Evolutionary conservation across 805 yeast species (phyloP), one percentile per base, ranked within the genome.

Genomic region (Blastobotrys muscicola): DNA sequence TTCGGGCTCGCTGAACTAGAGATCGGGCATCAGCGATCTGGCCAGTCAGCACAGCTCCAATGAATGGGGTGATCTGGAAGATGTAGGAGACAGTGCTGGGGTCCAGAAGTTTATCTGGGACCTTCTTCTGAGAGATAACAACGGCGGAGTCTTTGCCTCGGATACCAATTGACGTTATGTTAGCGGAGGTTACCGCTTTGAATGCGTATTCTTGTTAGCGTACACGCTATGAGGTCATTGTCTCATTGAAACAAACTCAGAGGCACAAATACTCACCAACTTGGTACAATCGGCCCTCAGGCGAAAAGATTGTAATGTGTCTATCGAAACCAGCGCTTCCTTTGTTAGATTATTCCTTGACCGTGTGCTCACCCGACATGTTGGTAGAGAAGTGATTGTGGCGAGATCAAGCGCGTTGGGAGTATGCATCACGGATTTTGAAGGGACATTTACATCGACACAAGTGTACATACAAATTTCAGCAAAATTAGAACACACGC

Each of bases 251-350:
- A 11, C 39, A 11, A 8, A 10, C 8, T 23, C 38, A 13, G 29
- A 15, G 15, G 29, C 13, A 16, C 33, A 32, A 15, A n/a, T 10
- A 44, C 61, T 20, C 45, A 57, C 61, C 62, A 32, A 90, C 98
- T 68, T 92, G 98, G 68, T 83, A 92, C 49, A 92, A 73, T 66
- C 98, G 80, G 38, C 98, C 98, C 63, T 92, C 98, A 14, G 98
- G 98, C 33, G 97, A 90, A 70, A 92, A 92, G 57, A 92, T 89
- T 26, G 98, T 92, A 64, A 92, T 92, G 65, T 92, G 98, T 72
- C 98, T 84, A 70, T 92, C 98, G 64, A 89, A 92, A 43, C 98
- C 98, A n/a, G 97, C 95, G 50, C 80, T 72, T 50, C 78, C 80
- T 71, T 56, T 38, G 30, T 20, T 33, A 30, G 29, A 49, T 32